Evolutionary conservation across 140 eudicot genomes (phyloP).

Genomic region (Ambrosia hybrid): DNA sequence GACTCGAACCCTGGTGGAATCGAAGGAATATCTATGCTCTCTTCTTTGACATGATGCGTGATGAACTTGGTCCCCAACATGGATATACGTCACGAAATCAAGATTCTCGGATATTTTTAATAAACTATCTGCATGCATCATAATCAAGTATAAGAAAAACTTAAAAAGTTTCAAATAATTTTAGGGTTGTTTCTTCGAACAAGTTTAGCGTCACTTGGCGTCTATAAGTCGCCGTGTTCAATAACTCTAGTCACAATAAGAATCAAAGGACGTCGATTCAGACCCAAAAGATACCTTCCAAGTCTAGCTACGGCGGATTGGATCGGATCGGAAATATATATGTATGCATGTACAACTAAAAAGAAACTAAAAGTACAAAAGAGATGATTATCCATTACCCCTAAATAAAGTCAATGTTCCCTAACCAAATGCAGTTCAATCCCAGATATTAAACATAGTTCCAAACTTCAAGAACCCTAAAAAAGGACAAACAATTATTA

Average conservation of each 20-base stretch:
- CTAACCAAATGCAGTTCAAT: conserved; percentile 26
- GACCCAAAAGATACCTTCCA: background rate
- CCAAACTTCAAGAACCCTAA: conserved; percentile 27
- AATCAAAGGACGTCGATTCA: background rate
- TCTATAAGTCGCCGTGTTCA: background rate
- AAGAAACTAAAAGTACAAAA: conserved; percentile 2
- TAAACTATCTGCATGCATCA: conserved; percentile 23
- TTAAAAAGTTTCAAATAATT: too few relatives aligned
- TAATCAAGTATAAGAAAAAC: conserved; percentile 17
- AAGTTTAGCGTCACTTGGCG: background rate
- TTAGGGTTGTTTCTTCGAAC: background rate
- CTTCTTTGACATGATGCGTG: conserved; percentile 68
- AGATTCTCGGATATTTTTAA: background rate
- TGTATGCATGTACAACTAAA: background rate
- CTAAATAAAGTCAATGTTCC: conserved; percentile 18
- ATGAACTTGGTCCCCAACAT: conserved; percentile 77
- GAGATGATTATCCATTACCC: conserved; percentile 17
- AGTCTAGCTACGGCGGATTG: background rate
- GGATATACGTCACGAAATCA: conserved; percentile 9
- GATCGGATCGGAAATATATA: background rate
- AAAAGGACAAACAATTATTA: background rate
- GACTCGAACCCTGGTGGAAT: conserved; percentile 97
- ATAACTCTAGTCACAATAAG: background rate
- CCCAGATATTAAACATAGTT: conserved; percentile 27
- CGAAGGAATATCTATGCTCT: conserved; percentile 65